phyloP scores from a whole-genome alignment of 176 grass and related monocot genomes.

The Carex scoparia region DNA sequence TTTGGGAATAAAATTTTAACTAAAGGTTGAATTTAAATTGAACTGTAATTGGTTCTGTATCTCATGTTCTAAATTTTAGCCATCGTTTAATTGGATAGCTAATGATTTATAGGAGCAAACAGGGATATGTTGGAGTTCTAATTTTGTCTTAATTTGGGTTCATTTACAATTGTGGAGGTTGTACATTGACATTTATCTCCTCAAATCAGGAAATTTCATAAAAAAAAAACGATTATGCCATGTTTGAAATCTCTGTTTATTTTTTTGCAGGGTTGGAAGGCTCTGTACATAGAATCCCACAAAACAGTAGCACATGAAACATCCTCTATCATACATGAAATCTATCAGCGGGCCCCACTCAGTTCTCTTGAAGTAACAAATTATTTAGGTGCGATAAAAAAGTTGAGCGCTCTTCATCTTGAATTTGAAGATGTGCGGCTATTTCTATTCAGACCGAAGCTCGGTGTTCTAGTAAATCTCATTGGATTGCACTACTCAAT shows the following conservation, averaged over 20 bases:
- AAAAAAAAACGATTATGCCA: neutral
- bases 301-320: conserved; percentile 6
- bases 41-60: neutral
- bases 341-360: neutral
- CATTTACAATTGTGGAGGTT: neutral
- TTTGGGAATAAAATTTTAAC: neutral
- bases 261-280: conserved; percentile 20
- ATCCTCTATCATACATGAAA: neutral
- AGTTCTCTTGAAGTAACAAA: conserved; percentile 4
- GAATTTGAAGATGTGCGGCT: conserved; percentile 17
- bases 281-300: conserved; percentile 3
- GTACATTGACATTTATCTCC: neutral
- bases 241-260: neutral
- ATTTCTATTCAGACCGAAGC: conserved; percentile 12
- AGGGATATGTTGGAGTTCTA: neutral
- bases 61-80: neutral
- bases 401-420: neutral
- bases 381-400: conserved; percentile 1
- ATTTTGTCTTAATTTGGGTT: neutral
- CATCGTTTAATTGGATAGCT: neutral
- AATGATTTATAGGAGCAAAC: neutral
- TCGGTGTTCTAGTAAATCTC: conserved; percentile 14
- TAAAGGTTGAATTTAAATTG: neutral
- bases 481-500: conserved; percentile 24
- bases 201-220: neutral